A percentile compares a stretch with the other conserved stretches of the same genome.
Conservation (phyloP, 108 stramenopile genomes). For the Conticribra weissflogii region DNA sequence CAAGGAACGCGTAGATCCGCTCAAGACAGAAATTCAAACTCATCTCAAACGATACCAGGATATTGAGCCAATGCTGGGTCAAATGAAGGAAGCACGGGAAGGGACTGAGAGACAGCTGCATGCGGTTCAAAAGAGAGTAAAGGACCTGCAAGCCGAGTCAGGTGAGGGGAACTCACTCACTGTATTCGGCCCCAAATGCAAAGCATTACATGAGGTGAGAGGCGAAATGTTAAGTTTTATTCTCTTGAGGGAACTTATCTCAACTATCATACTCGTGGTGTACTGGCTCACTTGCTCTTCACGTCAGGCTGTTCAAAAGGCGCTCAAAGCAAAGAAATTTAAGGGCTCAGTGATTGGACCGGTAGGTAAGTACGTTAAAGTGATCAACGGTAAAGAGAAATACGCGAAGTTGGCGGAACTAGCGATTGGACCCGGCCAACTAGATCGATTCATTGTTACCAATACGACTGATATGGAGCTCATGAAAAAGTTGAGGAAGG, state of each 20-base stretch:
- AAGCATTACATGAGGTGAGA: slow-evolving; percentile 38
- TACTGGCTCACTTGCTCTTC: no score
- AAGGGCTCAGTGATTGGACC: slow-evolving; percentile 78
- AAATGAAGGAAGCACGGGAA: slow-evolving; percentile 34
- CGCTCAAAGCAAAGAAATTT: slow-evolving; percentile 49
- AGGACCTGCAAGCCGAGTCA: slow-evolving; percentile 51
- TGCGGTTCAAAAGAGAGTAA: slow-evolving; percentile 50
- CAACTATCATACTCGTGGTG: neutral
- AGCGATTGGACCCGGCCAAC: slow-evolving; percentile 55
- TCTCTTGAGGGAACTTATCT: neutral
- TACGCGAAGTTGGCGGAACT: slow-evolving; percentile 74
- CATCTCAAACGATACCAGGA: slow-evolving; percentile 54
- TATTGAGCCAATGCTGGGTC: slow-evolving; percentile 43
- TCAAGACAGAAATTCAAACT: slow-evolving; percentile 43
- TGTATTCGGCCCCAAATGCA: slow-evolving; percentile 68
- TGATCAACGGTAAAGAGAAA: slow-evolving; percentile 78
- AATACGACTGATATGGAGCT: slow-evolving; percentile 63
- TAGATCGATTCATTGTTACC: slow-evolving; percentile 81
- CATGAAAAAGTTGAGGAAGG: slow-evolving; percentile 56
- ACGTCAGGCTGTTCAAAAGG: slow-evolving; percentile 46
- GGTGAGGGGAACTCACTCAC: slow-evolving; percentile 54
- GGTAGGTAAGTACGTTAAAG: slow-evolving; percentile 78
- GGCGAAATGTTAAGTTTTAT: neutral
- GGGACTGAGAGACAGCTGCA: slow-evolving; percentile 41
- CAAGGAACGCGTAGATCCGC: slow-evolving; percentile 30